These are phyloP conservation scores for Collybiopsis luxurians DNA, from an alignment of 768 basidiomycete genomes.

Conservation along the genomic window DNA sequence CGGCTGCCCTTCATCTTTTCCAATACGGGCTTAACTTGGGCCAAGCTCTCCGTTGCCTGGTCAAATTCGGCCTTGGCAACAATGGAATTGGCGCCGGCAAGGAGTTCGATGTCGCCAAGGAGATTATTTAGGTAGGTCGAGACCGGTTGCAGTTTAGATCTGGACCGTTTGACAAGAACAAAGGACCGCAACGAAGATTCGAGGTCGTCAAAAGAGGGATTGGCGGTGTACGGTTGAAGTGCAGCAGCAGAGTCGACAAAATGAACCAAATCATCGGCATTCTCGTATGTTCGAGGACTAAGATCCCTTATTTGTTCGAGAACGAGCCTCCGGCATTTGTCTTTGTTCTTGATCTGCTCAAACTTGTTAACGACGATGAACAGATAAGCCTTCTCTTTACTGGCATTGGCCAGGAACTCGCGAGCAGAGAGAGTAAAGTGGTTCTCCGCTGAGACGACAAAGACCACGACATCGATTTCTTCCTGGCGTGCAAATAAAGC, in stretches of 20 bases:
- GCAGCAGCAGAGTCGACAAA: slow-evolving; percentile 92
- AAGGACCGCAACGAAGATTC: slow-evolving; percentile 91
- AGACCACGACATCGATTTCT: slow-evolving; percentile 98
- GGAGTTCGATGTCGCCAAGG: slow-evolving; percentile 85
- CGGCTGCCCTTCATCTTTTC: slow-evolving; percentile 81
- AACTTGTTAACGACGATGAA: slow-evolving; percentile 99
- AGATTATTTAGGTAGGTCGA: slow-evolving; percentile 89
- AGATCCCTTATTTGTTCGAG: slow-evolving; percentile 93
- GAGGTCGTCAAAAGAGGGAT: slow-evolving; percentile 79
- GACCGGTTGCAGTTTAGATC: slow-evolving; percentile 93
- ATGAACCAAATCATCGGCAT: slow-evolving; percentile 92
- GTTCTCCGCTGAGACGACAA: slow-evolving; percentile 97
- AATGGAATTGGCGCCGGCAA: slow-evolving; percentile 82
- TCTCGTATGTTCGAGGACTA: slow-evolving; percentile 89
- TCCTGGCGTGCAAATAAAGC: slow-evolving; percentile 94
- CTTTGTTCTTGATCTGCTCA: slow-evolving; percentile 94
- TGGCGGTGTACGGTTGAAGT: slow-evolving; percentile 61
- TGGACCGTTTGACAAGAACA: slow-evolving; percentile 92
- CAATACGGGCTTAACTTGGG: slow-evolving; percentile 71
- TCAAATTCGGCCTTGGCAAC: slow-evolving; percentile 80
- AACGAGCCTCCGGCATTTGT: slow-evolving; percentile 82
- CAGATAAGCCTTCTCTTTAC: slow-evolving; percentile 95
- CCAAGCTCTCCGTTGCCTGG: slow-evolving; percentile 67
- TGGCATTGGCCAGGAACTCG: slow-evolving; percentile 90
- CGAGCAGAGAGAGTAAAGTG: slow-evolving; percentile 96